Conservation (phyloP, 208 protist species). For the Crithidia sp. region DNA sequence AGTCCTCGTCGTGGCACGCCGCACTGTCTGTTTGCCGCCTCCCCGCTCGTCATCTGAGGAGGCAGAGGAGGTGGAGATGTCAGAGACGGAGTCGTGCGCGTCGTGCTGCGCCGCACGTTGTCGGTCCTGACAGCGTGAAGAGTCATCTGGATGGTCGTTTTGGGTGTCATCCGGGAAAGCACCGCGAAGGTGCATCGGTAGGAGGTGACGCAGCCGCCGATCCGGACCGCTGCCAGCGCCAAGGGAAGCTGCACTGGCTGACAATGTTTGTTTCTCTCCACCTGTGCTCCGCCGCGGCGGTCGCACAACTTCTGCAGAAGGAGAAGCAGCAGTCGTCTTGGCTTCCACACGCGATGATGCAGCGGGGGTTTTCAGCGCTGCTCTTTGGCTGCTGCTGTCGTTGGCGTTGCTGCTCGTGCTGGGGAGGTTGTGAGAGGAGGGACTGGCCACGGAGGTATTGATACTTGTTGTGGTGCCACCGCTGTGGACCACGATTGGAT, state of each 20-base stretch:
- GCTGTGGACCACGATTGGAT: not conserved
- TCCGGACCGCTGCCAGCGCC: not conserved
- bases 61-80: constrained; percentile 4
- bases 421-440: no score
- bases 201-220: constrained; percentile 17
- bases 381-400: no score
- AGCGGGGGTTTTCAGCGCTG: no score
- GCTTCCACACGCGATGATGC: no score
- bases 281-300: no score
- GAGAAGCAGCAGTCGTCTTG: no score
- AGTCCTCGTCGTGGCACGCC: not conserved
- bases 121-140: not conserved
- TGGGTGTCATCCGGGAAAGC: not conserved
- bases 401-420: no score
- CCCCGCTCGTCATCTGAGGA: not conserved
- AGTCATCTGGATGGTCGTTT: not conserved
- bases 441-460: no score
- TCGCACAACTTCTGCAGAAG: no score
- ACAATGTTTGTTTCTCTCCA: not conserved
- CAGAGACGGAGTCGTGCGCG: not conserved
- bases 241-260: not conserved
- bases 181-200: constrained; percentile 6
- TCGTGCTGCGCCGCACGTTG: not conserved
- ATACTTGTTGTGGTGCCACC: not conserved
- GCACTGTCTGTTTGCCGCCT: not conserved